Evolutionary conservation across 2,329 filamentous ascomycete species (phyloP).

Genomic region (Stagonosporopsis vannaccii): DNA sequence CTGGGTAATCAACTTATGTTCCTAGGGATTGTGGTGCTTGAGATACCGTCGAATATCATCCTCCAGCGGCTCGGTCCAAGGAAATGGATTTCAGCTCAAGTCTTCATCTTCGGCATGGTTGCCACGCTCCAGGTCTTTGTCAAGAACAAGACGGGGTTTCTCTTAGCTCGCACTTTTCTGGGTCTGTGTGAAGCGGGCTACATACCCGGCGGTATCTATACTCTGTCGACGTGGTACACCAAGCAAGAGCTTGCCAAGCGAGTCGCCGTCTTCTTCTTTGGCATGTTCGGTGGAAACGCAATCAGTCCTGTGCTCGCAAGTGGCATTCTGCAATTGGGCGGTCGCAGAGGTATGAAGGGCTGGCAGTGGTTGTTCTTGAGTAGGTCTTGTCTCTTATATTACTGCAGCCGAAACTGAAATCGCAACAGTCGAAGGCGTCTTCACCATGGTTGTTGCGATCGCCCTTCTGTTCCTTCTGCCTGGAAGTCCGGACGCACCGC

Average conservation of each 20-base stretch:
- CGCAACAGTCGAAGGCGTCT: constrained; percentile 53
- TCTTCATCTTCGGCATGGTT: constrained; percentile 58
- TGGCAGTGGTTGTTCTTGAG: constrained; percentile 63
- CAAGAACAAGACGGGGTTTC: constrained; percentile 52
- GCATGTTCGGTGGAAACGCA: constrained; percentile 61
- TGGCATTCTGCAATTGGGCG: constrained; percentile 57
- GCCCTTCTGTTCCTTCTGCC: constrained; percentile 54
- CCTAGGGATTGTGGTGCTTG: constrained; percentile 58
- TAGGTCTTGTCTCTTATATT: constrained; percentile 31
- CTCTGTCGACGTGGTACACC: constrained; percentile 61
- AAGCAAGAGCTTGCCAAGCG: constrained; percentile 56
- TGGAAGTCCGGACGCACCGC: constrained; percentile 53
- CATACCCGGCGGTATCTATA: constrained; percentile 61
- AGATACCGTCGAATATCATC: constrained; percentile 61
- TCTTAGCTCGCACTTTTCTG: constrained; percentile 55
- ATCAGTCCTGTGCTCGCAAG: constrained; percentile 59
- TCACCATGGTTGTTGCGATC: constrained; percentile 52
- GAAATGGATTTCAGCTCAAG: constrained; percentile 59
- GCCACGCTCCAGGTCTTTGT: constrained; percentile 53
- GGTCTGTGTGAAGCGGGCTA: constrained; percentile 61
- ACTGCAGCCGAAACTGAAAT: not conserved
- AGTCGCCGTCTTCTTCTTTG: constrained; percentile 61
- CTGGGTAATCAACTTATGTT: constrained; percentile 64
- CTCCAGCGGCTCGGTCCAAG: constrained; percentile 47
- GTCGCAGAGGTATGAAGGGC: constrained; percentile 51